Base-by-base conservation (phyloP, 176 grass and related monocot species). In the maize (Zea mays) region DNA sequence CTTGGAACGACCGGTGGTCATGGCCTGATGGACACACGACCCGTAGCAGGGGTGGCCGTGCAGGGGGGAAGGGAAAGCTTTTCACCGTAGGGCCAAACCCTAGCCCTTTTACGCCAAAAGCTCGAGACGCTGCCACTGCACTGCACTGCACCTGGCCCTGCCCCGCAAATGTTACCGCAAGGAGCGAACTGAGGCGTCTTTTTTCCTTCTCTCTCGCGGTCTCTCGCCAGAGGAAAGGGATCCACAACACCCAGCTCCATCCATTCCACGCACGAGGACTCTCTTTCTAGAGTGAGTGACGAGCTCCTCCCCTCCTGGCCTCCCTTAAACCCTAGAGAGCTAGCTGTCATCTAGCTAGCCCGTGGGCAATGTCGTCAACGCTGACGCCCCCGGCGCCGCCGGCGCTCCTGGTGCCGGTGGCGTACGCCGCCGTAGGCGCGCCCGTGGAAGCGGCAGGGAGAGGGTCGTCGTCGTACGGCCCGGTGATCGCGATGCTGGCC, bases 401-500 rank as follows among this genome's bases (percentile, higher is more conserved):
- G 17, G 33, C 84, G 71, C 68, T 65, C 34, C 62, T 73, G 80
- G 73, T 80, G 46, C 82, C 81, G 13, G 67, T 56, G 16, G 55
- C 48, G 74, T 75, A 83, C 85, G 35, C 68, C 14, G 15, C 49
- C 6, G 78, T 40, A 37, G 59, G 59, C 46, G 46, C 12, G 15
- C 13, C 48, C 20, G 61, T 72, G 6, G 45, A 36, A 58, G 2
- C 81, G 49, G 64, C 55, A 1, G 71, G 36, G 34, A 75, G 56
- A 9, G 90, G 80, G 0, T 88, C 55, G 55, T 88, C 55, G n/a
- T 58, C 92, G 6, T 87, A 88, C 52, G 92, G 92, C 8, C 80
- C 92, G 62, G 72, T 94, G 80, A 90, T 93, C 88, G 85, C 79
- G 4, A 86, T 93, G 75, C 82, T 93, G 9, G 85, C 79, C 20